These are phyloP conservation scores for Nicotiana noctiflora DNA, from an alignment of 257 asterid species.

Conservation along the genomic window DNA sequence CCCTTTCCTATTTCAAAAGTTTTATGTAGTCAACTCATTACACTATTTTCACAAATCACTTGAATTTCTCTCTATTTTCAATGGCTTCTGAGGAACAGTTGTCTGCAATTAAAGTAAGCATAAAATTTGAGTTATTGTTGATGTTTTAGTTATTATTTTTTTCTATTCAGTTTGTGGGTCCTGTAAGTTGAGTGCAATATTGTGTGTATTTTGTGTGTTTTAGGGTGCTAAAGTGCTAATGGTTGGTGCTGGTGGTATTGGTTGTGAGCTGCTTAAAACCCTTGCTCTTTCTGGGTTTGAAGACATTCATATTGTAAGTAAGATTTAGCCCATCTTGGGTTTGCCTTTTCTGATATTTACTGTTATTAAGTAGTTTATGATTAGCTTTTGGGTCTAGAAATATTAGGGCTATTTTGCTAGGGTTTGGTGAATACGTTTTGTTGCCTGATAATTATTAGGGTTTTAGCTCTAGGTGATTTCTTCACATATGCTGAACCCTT, in stretches of 20 bases:
- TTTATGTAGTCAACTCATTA: slow-evolving; percentile 13
- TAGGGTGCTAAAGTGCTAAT: slow-evolving; percentile 89
- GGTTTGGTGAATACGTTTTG: slow-evolving; percentile 20
- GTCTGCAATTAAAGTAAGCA: slow-evolving; percentile 55
- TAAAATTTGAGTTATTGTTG: background rate
- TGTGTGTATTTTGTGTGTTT: slow-evolving; percentile 1
- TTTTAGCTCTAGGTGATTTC: background rate
- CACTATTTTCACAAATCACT: slow-evolving; percentile 1
- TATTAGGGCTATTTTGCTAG: slow-evolving; percentile 27
- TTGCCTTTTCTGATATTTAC: background rate
- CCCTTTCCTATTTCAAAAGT: background rate
- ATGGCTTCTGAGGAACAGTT: slow-evolving; percentile 67
- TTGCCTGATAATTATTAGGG: background rate
- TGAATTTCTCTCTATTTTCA: slow-evolving; percentile 7
- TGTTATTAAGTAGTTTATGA: background rate
- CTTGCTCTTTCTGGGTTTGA: slow-evolving; percentile 88
- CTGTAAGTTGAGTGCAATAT: background rate
- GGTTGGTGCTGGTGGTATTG: slow-evolving; percentile 99
- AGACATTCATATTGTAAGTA: slow-evolving; percentile 84
- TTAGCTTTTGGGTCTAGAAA: slow-evolving; percentile 1
- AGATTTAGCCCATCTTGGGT: background rate
- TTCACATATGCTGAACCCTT: too few relatives aligned
- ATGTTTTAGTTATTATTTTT: background rate
- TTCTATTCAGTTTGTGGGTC: background rate
- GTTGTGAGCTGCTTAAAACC: slow-evolving; percentile 92